Base-by-base conservation (phyloP, 106 monocot species). In the Phalaenopsis equestris region DNA sequence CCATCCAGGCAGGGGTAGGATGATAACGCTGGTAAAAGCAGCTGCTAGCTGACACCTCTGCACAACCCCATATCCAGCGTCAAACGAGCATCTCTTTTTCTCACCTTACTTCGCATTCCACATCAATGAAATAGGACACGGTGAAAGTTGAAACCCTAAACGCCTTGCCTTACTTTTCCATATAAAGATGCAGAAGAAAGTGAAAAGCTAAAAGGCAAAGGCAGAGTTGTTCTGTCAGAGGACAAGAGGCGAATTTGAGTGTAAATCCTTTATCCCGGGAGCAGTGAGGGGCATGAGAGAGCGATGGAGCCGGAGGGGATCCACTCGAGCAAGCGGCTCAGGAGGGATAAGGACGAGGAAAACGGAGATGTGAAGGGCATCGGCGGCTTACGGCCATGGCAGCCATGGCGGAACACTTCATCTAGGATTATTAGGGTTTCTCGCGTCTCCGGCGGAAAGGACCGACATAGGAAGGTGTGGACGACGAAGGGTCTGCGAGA, bases 401-500 rank as follows among this genome's bases (percentile, higher is more conserved):
- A 75, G 2, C 74, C 74, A n/a, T 75, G 74, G 74, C 74, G 45
- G 74, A 45, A 75, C 15, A n/a, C 52, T 7, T 77, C 77, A 36
- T 77, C 77, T 52, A 55, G 77, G 77, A 77, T 77, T 55, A 52
- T 77, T 37, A 48, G 77, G 48, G 77, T 77, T 55, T 77, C 77
- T 21, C 77, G 77, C 23, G 77, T 55, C 12, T 77, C 77, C 15
- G 77, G 77, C 5, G 77, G 77, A 2, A 77, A 77, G 18, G 77
- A 77, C 10, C 77, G 77, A 5, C 77, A 77, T 49, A 77, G 77
- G 55, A 55, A 77, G 55, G 77, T 77, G 42, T 77, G 55, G 55
- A 77, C 77, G 55, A 11, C 77, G 52, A 48, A 77, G 77, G 77
- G 77, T 4, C 79, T 65, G 39, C 79, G 87, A 7, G 87, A 88